Percentiles rank a stretch among this genome's conserved stretches.
These are phyloP conservation scores for Hypoxylon sp. DNA, from an alignment of 2,329 filamentous ascomycete species.

Conservation along the genomic window DNA sequence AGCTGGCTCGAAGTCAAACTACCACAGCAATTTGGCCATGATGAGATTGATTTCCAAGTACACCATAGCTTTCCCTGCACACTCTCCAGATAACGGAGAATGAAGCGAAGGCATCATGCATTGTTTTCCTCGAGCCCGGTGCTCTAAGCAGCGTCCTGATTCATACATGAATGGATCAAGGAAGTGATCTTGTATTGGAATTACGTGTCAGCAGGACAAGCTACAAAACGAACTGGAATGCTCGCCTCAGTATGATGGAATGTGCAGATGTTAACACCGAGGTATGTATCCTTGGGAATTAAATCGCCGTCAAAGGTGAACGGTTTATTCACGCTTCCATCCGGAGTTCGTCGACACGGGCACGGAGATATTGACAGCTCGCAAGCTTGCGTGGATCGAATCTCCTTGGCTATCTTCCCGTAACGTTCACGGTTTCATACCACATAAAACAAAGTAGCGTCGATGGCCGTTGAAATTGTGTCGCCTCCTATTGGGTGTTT, in stretches of 20 bases:
- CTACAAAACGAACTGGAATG: too few relatives aligned
- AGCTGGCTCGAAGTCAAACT: slow-evolving; percentile 55
- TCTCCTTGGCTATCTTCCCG: slow-evolving; percentile 35
- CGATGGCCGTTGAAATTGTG: slow-evolving; percentile 46
- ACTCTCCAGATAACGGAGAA: slow-evolving; percentile 59
- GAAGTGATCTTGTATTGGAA: too few relatives aligned
- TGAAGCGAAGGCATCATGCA: slow-evolving; percentile 55
- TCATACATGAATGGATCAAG: too few relatives aligned
- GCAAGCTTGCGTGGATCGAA: slow-evolving; percentile 38
- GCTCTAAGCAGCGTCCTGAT: too few relatives aligned
- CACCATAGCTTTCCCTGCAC: slow-evolving; percentile 58
- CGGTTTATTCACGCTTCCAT: too few relatives aligned
- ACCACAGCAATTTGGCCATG: slow-evolving; percentile 59
- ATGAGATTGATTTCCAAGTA: slow-evolving; percentile 61
- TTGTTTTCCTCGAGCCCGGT: slow-evolving; percentile 45
- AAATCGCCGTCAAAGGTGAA: too few relatives aligned
- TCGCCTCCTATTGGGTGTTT: slow-evolving; percentile 35
- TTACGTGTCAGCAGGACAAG: too few relatives aligned
- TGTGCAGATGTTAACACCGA: too few relatives aligned
- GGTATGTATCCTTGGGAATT: too few relatives aligned
- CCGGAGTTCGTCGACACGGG: too few relatives aligned
- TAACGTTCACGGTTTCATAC: slow-evolving; percentile 1
- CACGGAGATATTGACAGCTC: slow-evolving; percentile 40
- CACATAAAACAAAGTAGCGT: slow-evolving; percentile 49
- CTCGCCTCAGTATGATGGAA: too few relatives aligned